Evolutionary conservation across 1,284 basidiomycete genomes (phyloP), one percentile per base, ranked within the genome.

Genomic region (Anthracocystis setariae): DNA sequence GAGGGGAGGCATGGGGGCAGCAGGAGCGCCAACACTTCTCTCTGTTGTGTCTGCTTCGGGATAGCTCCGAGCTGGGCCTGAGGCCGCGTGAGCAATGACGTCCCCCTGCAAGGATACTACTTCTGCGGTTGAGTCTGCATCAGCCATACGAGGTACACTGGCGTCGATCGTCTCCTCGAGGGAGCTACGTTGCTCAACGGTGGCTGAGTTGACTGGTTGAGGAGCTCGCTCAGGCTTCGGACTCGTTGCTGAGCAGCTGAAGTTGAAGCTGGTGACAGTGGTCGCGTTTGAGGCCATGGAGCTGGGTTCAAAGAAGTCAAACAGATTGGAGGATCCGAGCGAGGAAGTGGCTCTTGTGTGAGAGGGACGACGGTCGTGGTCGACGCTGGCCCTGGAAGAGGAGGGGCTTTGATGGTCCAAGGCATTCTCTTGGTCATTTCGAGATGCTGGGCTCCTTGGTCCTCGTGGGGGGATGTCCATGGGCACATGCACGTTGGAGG

Each of bases 221-320:
- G 42, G 15, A 0, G 21, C 48, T 37, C 18, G 8, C 0, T 13
- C 33, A 5, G 38, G 38, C 50, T 63, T 67, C 3, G 69, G 59
- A 38, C 59, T 72, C 17, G 21, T 44, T 13, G 32, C 25, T 8
- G 70, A 60, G 29, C 65, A 68, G 38, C 60, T 65, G 12, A 64
- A 62, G 9, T 67, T 49, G 42, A 67, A 63, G 57, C 70, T 73
- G 10, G 64, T 73, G 17, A 65, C 71, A 25, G 47, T 61, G 17
- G 71, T 73, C 37, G 53, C 42, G 43, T 56, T 58, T 15, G 66
- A 69, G 17, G 65, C 52, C 17, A 73, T 35, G 1, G 71, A 73
- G 56, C 71, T 73, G 20, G 71, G 66, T 1, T 66, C 61, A 37
- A 73, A 73, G 44, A 73, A 73, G 37, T 69, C 71, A 18, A 59